Evolutionary conservation across 31 red algal genomes (phyloP).

Genomic region (Endocladia muricata): DNA sequence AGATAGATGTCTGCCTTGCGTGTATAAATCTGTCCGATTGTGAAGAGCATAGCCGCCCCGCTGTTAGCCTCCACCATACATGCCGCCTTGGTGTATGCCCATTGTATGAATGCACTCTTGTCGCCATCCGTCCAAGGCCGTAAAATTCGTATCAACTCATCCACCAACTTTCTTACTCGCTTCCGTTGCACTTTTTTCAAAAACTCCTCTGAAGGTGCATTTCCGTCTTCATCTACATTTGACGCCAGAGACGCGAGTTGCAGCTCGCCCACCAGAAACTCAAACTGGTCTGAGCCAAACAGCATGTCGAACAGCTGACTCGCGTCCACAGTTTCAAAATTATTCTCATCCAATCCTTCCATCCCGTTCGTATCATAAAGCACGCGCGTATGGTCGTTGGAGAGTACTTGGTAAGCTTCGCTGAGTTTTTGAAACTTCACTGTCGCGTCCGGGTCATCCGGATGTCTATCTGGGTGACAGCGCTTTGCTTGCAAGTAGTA

Average conservation of each 20-base stretch:
- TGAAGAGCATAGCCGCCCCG: conserved; percentile 74
- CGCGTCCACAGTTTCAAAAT: conserved; percentile 75
- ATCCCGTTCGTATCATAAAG: conserved; percentile 68
- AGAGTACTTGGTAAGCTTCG: conserved; percentile 70
- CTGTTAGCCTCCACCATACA: conserved; percentile 62
- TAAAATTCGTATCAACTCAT: conserved; percentile 64
- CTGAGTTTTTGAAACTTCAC: conserved; percentile 75
- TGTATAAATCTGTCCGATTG: conserved; percentile 63
- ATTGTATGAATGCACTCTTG: conserved; percentile 73
- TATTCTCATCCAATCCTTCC: conserved; percentile 67
- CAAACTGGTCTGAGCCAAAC: conserved; percentile 90
- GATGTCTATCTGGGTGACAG: conserved; percentile 86
- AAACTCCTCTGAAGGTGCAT: conserved; percentile 58
- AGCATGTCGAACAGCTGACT: conserved; percentile 78
- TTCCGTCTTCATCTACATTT: conserved; percentile 83
- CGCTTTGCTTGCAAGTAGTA: conserved; percentile 89
- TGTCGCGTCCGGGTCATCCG: conserved; percentile 65
- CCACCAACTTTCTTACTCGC: conserved; percentile 64
- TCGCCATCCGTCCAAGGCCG: conserved; percentile 72
- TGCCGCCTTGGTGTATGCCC: conserved; percentile 68
- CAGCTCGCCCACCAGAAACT: conserved; percentile 77
- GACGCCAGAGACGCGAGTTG: conserved; percentile 65
- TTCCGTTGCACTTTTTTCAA: conserved; percentile 52
- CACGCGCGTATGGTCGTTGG: conserved; percentile 41
- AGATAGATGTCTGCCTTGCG: conserved; percentile 73